Evolutionary conservation across 176 grass and related monocot genomes (phyloP), one percentile per base, ranked within the genome.

Genomic region (Eragrostis curvula): DNA sequence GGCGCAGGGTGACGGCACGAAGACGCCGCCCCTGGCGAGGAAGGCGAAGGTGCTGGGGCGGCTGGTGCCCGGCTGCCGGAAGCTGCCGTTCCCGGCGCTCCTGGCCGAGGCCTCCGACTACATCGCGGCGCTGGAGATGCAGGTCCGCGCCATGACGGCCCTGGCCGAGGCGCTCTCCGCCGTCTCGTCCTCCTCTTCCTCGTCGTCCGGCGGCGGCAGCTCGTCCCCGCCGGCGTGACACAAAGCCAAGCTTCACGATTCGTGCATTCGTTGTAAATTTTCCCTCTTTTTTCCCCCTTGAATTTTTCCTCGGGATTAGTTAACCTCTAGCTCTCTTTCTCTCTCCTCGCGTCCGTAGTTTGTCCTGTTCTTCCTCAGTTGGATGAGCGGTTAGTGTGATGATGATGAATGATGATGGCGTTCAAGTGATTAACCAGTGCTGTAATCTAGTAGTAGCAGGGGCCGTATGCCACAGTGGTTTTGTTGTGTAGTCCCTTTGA

Each of bases 81-180:
- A 85, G 70, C 85, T 99, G 50, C 52, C 93, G 40, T 88, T 99
- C 44, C 85, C 89, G 51, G 79, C 70, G 44, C 89, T 99, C 18
- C 82, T 96, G 11, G 85, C 80, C 42, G 93, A 99, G 87, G 80
- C 85, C 25, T 88, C 85, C 15, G 96, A 99, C 83, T 99, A 99
- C 89, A 96, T 94, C 60, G 64, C 70, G 32, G 96, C 96, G 55
- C 91, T 99, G 5, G 87, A 99, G 93, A 96, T 99, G 96, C 96
- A 99, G 81, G 93, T 99, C 12, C 91, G 93, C 66, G 85, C 85
- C 82, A 95, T 99, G 93, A 90, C 84, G 70, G 89, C 85, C 14
- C 81, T 99, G 18, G 86, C 89, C 48, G 93, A 94, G 82, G 88
- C 91, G 55, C 84, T 99, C 45, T 84, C 96, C 45, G 53, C 87